Conservation (phyloP, 2,329 filamentous ascomycete genomes). For the Scopulariopsis brevicaulis region DNA sequence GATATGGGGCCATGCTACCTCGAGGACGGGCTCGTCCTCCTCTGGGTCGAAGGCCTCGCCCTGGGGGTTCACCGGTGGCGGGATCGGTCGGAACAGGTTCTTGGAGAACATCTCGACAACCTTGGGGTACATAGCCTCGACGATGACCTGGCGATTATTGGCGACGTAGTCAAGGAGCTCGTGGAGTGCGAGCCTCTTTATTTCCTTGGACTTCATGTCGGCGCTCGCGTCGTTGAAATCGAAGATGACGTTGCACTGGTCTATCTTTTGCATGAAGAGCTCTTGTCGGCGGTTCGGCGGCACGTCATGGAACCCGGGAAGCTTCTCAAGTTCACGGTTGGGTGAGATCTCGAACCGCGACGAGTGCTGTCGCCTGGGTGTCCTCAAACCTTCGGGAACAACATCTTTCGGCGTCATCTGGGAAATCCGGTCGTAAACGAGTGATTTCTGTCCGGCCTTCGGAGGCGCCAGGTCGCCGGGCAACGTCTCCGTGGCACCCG, state of each 20-base stretch:
- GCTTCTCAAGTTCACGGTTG: conserved; percentile 90
- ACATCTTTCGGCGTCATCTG: conserved; percentile 86
- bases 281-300: conserved; percentile 90
- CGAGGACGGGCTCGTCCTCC: conserved; percentile 93
- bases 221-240: conserved; percentile 97
- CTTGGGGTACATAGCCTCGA: conserved; percentile 95
- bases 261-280: conserved; percentile 99
- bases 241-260: conserved; percentile 99
- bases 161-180: conserved; percentile 96
- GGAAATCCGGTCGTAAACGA: conserved; percentile 80
- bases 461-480: conserved; percentile 92
- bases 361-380: conserved; percentile 92
- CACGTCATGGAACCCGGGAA: conserved; percentile 96
- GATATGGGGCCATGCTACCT: conserved; percentile 98
- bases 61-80: conserved; percentile 93
- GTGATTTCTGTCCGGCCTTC: conserved; percentile 80
- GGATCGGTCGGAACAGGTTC: conserved; percentile 94
- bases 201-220: conserved; percentile 99
- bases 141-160: conserved; percentile 97
- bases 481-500: conserved; percentile 94
- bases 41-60: conserved; percentile 97
- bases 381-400: conserved; percentile 86
- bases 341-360: conserved; percentile 97
- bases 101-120: conserved; percentile 99
- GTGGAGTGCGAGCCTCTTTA: conserved; percentile 91